Evolutionary conservation across 2,329 filamentous ascomycete species (phyloP), one percentile per base, ranked within the genome.

Genomic region (Fusarium sarcochroum): DNA sequence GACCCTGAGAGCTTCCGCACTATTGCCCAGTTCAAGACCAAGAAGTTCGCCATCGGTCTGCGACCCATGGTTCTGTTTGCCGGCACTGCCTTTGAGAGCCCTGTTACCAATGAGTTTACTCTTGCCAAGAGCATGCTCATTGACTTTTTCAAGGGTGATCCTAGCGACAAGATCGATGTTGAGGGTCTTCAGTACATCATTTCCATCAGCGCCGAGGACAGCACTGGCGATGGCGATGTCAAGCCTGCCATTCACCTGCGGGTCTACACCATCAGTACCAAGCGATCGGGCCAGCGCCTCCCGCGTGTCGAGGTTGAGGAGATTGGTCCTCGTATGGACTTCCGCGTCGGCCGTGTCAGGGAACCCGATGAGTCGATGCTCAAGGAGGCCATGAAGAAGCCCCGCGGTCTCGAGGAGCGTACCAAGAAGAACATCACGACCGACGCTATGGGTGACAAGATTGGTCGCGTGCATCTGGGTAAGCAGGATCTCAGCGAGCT

Each of bases 341-440:
- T 98, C 80, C 89, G 91, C 69, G 85, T 98, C 54, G 94, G 96
- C 23, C 90, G 96, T 72, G 83, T 91, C 70, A 89, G 89, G 76
- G 91, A 96, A 80, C 89, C 95, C 2, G 93, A 97, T 72, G 86
- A 89, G 74, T 87, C 87, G 14, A 87, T 93, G 81, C 87, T 91
- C 86, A 98, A 97, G 87, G 92, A 95, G 81, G 94, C 95, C 18
- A 87, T 98, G 87, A 93, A 91, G 87, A 93, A 91, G 83, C 87
- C 93, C 50, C 94, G 91, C 85, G 89, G 88, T 38, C 82, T 80
- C 38, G 90, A 93, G 82, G 91, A 93, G 82, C 85, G 86, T 81
- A 91, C 91, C 65, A 98, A 97, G 91, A 99, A 99, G 91, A 99
- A 99, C 80, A 91, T 99, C 73, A 88, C 90, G 55, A 97, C 92